phyloP scores from a whole-genome alignment of 768 basidiomycete genomes.

The Lentinula aciculospora region DNA sequence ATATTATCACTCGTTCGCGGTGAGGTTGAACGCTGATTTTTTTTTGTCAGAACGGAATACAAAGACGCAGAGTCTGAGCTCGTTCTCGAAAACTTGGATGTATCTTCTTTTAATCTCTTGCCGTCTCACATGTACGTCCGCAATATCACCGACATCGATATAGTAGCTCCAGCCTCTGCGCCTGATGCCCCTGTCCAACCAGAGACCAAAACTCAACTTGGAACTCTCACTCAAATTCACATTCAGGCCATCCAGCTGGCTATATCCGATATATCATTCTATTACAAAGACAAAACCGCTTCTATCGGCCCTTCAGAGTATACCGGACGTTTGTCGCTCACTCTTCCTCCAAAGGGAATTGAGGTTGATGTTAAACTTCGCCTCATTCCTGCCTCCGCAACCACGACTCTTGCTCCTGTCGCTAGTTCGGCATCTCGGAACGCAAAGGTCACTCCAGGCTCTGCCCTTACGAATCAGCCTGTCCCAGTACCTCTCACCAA shows the following conservation, averaged over 20 bases:
- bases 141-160: conserved; percentile 59
- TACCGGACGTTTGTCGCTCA: conserved; percentile 57
- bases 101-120: conserved; percentile 60
- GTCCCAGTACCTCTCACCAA: background rate
- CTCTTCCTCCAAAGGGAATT: conserved; percentile 60
- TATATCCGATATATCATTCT: conserved; percentile 68
- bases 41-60: conserved; percentile 56
- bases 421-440: background rate
- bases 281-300: conserved; percentile 58
- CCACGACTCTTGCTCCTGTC: conserved; percentile 1
- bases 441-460: background rate
- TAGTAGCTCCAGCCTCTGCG: conserved; percentile 6
- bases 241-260: conserved; percentile 60
- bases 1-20: conserved; percentile 3
- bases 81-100: conserved; percentile 68
- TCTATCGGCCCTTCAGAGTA: conserved; percentile 49
- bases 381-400: conserved; percentile 47
- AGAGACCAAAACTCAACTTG: conserved; percentile 23
- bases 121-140: conserved; percentile 70
- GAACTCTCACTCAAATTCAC: conserved; percentile 60
- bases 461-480: background rate
- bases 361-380: conserved; percentile 65
- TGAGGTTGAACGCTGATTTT: background rate
- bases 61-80: conserved; percentile 65
- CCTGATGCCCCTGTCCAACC: background rate